These are phyloP conservation scores for Anisodus acutangulus DNA, from an alignment of 257 asterid genomes.

Conservation along the genomic window DNA sequence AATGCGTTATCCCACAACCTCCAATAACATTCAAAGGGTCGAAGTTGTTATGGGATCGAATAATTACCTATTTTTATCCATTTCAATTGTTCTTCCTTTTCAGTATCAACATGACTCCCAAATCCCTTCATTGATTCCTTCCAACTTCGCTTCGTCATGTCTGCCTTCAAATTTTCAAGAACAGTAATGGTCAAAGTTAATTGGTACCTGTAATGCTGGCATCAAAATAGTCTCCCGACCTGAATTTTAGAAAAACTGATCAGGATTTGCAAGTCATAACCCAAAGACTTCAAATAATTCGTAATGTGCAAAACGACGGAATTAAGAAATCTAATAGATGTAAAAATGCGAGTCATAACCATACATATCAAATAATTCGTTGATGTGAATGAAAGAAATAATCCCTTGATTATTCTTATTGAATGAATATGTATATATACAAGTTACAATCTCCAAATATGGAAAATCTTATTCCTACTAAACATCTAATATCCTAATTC, in stretches of 20 bases:
- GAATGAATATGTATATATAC: no score
- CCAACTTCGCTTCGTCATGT: conserved; percentile 54
- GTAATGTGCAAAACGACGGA: neutral
- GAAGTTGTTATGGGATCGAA: conserved; percentile 36
- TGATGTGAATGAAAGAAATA: neutral
- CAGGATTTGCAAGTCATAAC: neutral
- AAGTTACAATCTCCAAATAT: no score
- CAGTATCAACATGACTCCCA: conserved; percentile 61
- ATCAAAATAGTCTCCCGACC: neutral
- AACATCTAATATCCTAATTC: no score
- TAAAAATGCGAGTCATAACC: neutral
- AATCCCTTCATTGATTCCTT: conserved; percentile 51
- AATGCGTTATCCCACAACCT: conserved; percentile 38
- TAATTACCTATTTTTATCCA: conserved; percentile 67
- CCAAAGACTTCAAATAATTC: neutral
- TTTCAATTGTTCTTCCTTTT: conserved; percentile 66
- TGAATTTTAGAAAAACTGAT: neutral
- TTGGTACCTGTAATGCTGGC: neutral
- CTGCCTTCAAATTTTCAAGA: conserved; percentile 5
- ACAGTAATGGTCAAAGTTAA: neutral
- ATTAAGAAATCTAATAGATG: neutral
- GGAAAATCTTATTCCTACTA: no score
- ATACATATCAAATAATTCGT: neutral
- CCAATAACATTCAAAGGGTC: conserved; percentile 37
- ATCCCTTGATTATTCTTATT: no score